Evolutionary conservation across 164 flowering plant genomes (phyloP), one percentile per base, ranked within the genome.

Genomic region (Chloranthus sessilifolius): DNA sequence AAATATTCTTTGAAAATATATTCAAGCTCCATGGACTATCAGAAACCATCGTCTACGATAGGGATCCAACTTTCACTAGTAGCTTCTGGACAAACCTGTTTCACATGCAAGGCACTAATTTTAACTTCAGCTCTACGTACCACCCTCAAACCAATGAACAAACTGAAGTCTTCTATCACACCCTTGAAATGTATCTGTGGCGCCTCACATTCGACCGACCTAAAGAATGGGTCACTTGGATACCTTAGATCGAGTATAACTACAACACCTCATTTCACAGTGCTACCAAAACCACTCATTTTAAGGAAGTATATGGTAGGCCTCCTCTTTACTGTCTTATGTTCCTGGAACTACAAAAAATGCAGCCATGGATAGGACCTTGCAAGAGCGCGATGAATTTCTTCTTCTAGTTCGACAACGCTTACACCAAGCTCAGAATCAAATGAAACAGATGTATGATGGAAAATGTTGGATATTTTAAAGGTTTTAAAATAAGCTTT

Each of bases 111-210:
- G 33, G 54, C 6, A 36, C 42, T 3, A 1, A 50, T 7, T 21
- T 50, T 5, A 24, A 36, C 11, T 24, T 35, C 20, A 50, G 54
- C 42, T 34, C 30, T 12, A 20, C 54, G 12, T 35, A 34, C 16
- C 43, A 50, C 15, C 43, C 54, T 2, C 24, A 36, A 8, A 35
- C 43, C 21, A 6, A 50, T 11, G 54, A 43, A 7, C 43, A 50
- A 31, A 50, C 17, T 2, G 30, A 50, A 24, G 21, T 23, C 5
- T 20, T 19, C 6, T 34, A 50, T 50, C 10, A 14, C 9, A 27
- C 9, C 3, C 3, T 36, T 3, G 24, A 38, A 36, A 52, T 46
- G 50, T 46, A 29, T 9, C 12, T 46, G 8, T 5, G 22, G 34
- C 19, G 36, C 10, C 29, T 29, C 7, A 29, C 7, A 9, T 3